A percentile compares a stretch with the other conserved stretches of the same genome.
Evolutionary conservation across 805 yeast species (phyloP).

Genomic region (Ogataea nonfermentans): DNA sequence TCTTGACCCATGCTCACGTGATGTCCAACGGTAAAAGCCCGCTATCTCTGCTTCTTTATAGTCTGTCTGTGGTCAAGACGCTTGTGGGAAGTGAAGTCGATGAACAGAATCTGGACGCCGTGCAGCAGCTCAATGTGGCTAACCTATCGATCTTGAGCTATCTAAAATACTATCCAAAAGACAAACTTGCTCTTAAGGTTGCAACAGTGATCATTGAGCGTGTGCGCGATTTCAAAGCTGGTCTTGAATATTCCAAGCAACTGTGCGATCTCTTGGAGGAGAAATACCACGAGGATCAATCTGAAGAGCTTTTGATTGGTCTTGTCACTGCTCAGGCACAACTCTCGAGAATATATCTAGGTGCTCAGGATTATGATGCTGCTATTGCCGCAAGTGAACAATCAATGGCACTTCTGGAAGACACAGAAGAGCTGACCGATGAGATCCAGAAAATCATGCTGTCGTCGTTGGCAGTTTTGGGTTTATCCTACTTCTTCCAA

Average conservation of each 20-base stretch:
- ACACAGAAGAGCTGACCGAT: constrained; percentile 35
- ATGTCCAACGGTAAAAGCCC: constrained; percentile 74
- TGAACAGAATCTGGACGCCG: constrained; percentile 53
- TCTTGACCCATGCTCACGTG: constrained; percentile 76
- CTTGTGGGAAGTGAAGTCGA: constrained; percentile 40
- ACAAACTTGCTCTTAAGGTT: constrained; percentile 54
- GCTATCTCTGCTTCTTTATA: constrained; percentile 70
- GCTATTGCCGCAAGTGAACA: constrained; percentile 64
- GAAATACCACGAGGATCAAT: constrained; percentile 17
- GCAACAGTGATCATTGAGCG: constrained; percentile 65
- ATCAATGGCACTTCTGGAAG: constrained; percentile 49
- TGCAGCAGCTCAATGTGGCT: constrained; percentile 68
- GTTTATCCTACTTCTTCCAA: constrained; percentile 64
- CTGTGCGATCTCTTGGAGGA: constrained; percentile 43
- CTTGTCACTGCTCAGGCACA: constrained; percentile 66
- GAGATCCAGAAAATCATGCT: constrained; percentile 37
- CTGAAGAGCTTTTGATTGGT: constrained; percentile 38
- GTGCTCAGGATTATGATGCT: constrained; percentile 47
- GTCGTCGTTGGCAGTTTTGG: constrained; percentile 69
- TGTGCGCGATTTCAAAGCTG: constrained; percentile 57
- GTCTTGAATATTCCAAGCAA: constrained; percentile 45
- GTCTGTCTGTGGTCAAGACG: constrained; percentile 51
- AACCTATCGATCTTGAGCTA: constrained; percentile 63
- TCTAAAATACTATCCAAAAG: constrained; percentile 59
- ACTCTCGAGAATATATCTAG: constrained; percentile 69